Evolutionary conservation across 352 stramenopile genomes (phyloP).

Genomic region (Pythium myriotylum): DNA sequence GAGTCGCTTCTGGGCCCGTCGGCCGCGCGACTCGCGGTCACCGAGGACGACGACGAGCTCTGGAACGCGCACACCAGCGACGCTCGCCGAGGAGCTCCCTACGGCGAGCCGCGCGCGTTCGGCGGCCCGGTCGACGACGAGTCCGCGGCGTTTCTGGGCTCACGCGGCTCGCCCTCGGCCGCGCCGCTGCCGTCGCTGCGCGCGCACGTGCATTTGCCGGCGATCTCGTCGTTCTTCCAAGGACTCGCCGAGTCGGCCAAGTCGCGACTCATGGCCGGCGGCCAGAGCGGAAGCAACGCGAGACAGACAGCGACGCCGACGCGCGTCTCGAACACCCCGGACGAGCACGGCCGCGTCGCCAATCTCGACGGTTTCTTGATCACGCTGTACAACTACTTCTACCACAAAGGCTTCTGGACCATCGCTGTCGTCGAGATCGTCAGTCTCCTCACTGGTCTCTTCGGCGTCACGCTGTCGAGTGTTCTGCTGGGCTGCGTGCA

Average conservation of each 20-base stretch:
- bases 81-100: no score
- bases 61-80: conserved; percentile 61
- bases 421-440: conserved; percentile 91
- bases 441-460: conserved; percentile 92
- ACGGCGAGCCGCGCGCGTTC: conserved; percentile 10
- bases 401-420: conserved; percentile 91
- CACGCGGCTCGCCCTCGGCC: conserved; percentile 3
- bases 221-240: conserved; percentile 79
- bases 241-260: conserved; percentile 62
- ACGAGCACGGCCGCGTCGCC: conserved; percentile 67
- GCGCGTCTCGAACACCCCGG: conserved; percentile 53
- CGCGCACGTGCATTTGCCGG: conserved; percentile 70
- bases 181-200: conserved; percentile 61
- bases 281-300: neutral
- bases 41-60: conserved; percentile 75
- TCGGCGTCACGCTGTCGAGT: conserved; percentile 95
- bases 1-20: conserved; percentile 59
- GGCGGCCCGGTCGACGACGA: conserved; percentile 17
- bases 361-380: conserved; percentile 93
- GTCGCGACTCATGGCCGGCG: conserved; percentile 30
- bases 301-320: neutral
- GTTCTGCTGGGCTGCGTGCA: conserved; percentile 96
- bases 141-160: conserved; percentile 18
- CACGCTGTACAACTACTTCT: conserved; percentile 95
- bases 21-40: conserved; percentile 26